Percentiles rank a stretch among this genome's conserved stretches.
Conservation (phyloP, 306 rosid species). For the Citrullus amarus region DNA sequence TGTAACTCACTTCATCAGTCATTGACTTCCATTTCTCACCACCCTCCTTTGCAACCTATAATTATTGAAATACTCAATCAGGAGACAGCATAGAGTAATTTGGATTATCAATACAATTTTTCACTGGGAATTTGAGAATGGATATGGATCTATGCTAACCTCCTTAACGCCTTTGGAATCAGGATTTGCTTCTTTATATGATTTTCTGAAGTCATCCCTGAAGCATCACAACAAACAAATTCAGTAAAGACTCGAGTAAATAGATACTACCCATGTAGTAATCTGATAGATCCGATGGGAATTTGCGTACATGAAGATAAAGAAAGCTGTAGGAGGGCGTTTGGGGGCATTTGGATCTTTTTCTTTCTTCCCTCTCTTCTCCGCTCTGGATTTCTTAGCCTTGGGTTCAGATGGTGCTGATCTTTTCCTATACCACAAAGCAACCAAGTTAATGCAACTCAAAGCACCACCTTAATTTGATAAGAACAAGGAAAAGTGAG, state of each 20-base stretch:
- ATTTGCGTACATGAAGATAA: conserved; percentile 53
- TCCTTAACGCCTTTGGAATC: conserved; percentile 53
- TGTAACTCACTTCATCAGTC: conserved; percentile 55
- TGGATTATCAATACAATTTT: background rate
- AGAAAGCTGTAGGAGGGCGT: conserved; percentile 85
- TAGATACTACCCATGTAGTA: background rate
- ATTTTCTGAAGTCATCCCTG: conserved; percentile 74
- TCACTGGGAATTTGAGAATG: background rate
- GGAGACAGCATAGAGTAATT: background rate
- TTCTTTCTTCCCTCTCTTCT: conserved; percentile 29
- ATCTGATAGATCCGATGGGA: background rate
- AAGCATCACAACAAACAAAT: background rate
- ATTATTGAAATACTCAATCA: background rate
- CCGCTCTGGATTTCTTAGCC: conserved; percentile 40
- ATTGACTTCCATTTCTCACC: conserved; percentile 75
- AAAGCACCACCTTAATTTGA: background rate
- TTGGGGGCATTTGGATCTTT: conserved; percentile 67
- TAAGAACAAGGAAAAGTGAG: too few relatives aligned
- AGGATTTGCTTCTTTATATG: conserved; percentile 60
- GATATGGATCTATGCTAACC: conserved; percentile 16
- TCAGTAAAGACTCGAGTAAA: background rate
- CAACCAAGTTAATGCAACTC: background rate
- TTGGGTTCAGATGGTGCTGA: conserved; percentile 39
- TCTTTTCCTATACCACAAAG: conserved; percentile 32
- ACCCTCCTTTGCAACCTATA: conserved; percentile 62